These are phyloP conservation scores for Carex scoparia DNA, from an alignment of 176 grass and related monocot species.

Conservation along the genomic window DNA sequence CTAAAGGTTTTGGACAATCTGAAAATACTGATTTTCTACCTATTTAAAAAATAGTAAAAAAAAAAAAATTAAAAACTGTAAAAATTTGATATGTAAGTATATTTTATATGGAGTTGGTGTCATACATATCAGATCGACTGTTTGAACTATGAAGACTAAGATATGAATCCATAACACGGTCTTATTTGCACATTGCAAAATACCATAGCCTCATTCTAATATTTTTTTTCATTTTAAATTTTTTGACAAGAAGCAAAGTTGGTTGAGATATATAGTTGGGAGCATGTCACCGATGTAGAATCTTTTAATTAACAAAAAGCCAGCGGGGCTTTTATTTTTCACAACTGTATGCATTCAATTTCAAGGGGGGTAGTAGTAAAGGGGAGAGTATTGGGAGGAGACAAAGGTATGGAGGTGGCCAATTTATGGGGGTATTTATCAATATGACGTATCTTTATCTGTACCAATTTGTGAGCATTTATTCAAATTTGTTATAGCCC, in stretches of 20 bases:
- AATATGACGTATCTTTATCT: slow-evolving; percentile 32
- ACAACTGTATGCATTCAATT: slow-evolving; percentile 33
- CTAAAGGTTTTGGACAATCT: too few species aligned
- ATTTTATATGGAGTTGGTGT: too few species aligned
- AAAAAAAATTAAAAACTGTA: too few species aligned
- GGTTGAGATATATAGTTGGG: slow-evolving; percentile 9
- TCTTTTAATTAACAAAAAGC: slow-evolving; percentile 24
- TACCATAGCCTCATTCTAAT: too few species aligned
- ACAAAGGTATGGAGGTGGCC: slow-evolving; percentile 30
- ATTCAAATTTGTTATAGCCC: slow-evolving; percentile 22
- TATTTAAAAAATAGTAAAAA: too few species aligned
- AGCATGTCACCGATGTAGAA: slow-evolving; percentile 13
- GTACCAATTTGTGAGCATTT: slow-evolving; percentile 29
- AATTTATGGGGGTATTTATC: slow-evolving; percentile 34
- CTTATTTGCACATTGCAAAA: too few species aligned
- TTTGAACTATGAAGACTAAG: too few species aligned
- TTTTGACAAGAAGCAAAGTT: neutral
- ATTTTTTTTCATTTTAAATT: neutral
- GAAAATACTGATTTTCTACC: too few species aligned
- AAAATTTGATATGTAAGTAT: too few species aligned
- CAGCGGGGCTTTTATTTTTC: slow-evolving; percentile 23
- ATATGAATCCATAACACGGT: too few species aligned
- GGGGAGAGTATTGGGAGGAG: slow-evolving; percentile 26
- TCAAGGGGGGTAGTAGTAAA: slow-evolving; percentile 18
- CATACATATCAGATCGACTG: too few species aligned